phyloP scores from a whole-genome alignment of 208 protist genomes.

The Angomonas ambiguus region DNA sequence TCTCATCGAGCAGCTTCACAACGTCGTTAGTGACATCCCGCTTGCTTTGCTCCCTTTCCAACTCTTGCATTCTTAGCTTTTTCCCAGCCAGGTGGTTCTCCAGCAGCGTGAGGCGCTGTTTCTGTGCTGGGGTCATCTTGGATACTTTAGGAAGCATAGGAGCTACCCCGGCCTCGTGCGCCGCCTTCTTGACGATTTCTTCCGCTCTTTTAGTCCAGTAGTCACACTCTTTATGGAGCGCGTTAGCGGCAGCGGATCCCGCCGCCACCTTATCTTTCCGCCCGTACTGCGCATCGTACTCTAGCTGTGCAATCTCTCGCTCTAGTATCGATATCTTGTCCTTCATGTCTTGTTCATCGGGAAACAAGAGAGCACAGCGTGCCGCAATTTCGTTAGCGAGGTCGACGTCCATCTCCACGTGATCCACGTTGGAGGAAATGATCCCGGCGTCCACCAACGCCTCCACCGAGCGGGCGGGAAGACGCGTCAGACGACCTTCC shows the following conservation, averaged over 20 bases:
- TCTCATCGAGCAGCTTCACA: conserved; percentile 64
- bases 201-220: conserved; percentile 63
- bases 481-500: conserved; percentile 26
- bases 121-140: conserved; percentile 18
- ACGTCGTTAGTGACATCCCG: conserved; percentile 74
- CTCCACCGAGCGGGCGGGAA: conserved; percentile 48
- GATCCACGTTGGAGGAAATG: conserved; percentile 34
- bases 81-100: conserved; percentile 51
- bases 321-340: conserved; percentile 56
- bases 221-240: conserved; percentile 59
- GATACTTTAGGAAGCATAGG: conserved; percentile 24
- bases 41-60: conserved; percentile 61
- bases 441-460: conserved; percentile 63
- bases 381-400: conserved; percentile 80
- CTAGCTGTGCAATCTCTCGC: conserved; percentile 65
- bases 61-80: conserved; percentile 41
- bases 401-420: conserved; percentile 70
- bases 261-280: conserved; percentile 63
- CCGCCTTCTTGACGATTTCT: conserved; percentile 65
- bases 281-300: conserved; percentile 81
- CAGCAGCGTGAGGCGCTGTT: conserved; percentile 46
- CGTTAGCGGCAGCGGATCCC: conserved; percentile 53
- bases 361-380: conserved; percentile 67
- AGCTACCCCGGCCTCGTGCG: conserved; percentile 73
- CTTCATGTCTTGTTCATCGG: conserved; percentile 48